Conservation (phyloP, 257 asterid genomes). For the Penstemon eatonii region DNA sequence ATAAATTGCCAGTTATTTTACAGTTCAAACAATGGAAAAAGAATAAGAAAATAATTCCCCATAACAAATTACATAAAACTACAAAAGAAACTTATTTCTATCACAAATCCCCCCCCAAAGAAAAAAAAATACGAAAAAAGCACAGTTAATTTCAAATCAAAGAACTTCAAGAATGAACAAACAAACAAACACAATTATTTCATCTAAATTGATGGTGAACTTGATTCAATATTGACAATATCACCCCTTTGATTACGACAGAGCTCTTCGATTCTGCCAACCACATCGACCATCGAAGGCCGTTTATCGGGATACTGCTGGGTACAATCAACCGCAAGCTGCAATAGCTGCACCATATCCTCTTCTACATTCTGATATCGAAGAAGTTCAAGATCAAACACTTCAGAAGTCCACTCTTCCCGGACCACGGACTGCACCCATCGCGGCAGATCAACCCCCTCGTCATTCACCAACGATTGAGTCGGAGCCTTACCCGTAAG, state of each 20-base stretch:
- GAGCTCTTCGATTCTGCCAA: conserved; percentile 43
- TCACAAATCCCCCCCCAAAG: conserved; percentile 5
- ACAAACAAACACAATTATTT: conserved; percentile 24
- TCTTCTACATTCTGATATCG: conserved; percentile 62
- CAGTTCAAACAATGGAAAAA: conserved; percentile 34
- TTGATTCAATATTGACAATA: conserved; percentile 23
- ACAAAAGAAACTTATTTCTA: conserved; percentile 14
- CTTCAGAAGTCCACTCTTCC: conserved; percentile 68
- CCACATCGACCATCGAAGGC: conserved; percentile 51
- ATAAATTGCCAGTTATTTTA: conserved; percentile 33
- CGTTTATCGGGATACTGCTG: conserved; percentile 59
- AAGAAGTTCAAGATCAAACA: conserved; percentile 58
- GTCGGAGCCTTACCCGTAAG: conserved; percentile 61
- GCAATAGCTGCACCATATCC: conserved; percentile 66
- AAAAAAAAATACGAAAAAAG: conserved; percentile 21
- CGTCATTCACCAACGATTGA: conserved; percentile 52
- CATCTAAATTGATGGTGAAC: conserved; percentile 4
- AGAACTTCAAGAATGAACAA: conserved; percentile 43
- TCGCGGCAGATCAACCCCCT: conserved; percentile 63
- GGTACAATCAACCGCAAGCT: conserved; percentile 64
- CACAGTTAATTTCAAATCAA: conserved; percentile 34
- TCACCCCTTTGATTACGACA: conserved; percentile 33
- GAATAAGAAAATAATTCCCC: conserved; percentile 19
- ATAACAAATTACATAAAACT: not conserved
- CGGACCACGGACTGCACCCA: conserved; percentile 71